Conservation (phyloP, 192 early-diverging fungal genomes). For the Podila clonocystis region DNA sequence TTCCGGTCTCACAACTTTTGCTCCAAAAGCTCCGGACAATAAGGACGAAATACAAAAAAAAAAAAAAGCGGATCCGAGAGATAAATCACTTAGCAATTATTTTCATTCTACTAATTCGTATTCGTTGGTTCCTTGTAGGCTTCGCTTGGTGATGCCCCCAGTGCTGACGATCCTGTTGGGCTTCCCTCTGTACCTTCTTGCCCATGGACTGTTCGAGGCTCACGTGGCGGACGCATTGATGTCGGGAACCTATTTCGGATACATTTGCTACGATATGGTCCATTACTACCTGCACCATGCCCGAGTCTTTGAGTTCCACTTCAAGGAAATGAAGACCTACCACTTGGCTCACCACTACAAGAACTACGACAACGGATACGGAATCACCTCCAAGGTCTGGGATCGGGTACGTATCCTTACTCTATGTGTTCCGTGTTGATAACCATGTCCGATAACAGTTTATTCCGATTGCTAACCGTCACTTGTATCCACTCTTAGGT, state of each 20-base stretch:
- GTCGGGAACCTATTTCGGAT: conserved; percentile 82
- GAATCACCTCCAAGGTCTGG: conserved; percentile 91
- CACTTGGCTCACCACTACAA: conserved; percentile 96
- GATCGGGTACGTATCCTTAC: conserved; percentile 65
- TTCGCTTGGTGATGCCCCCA: conserved; percentile 95
- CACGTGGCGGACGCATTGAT: conserved; percentile 71
- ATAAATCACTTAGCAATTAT: too few relatives aligned
- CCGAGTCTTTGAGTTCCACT: conserved; percentile 70
- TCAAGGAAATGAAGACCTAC: conserved; percentile 90
- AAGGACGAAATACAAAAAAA: too few relatives aligned
- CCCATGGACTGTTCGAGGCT: conserved; percentile 66
- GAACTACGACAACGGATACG: conserved; percentile 84
- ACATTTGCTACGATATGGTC: conserved; percentile 86
- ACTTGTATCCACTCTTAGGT: conserved; percentile 4
- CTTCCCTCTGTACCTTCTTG: conserved; percentile 62
- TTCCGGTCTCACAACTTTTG: too few relatives aligned
- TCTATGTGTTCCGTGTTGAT: not conserved
- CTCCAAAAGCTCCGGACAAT: too few relatives aligned
- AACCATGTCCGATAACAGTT: not conserved
- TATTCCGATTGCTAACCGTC: too few relatives aligned
- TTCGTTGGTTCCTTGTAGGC: conserved; percentile 39
- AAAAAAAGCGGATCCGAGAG: too few relatives aligned
- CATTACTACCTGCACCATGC: conserved; percentile 97
- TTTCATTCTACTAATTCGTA: not conserved
- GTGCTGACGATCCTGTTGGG: conserved; percentile 77